Base-by-base conservation (phyloP, 2,329 filamentous ascomycete genomes). In the Penicillium polonicum region DNA sequence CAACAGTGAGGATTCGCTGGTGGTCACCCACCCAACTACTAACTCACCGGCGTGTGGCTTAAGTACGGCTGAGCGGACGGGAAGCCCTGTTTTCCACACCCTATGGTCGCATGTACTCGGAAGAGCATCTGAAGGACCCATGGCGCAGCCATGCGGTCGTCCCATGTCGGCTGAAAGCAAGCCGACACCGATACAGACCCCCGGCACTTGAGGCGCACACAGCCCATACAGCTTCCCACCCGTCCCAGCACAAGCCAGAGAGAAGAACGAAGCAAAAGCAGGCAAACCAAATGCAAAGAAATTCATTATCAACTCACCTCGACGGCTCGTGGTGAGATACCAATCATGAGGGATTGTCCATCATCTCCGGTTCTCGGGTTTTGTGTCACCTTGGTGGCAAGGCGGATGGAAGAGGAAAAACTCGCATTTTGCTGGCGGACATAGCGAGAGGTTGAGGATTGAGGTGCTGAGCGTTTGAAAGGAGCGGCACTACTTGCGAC, bases 301-400 rank as follows among this genome's bases (percentile, higher is more conserved):
- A 49, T 35, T 5, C n/a, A 53, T 46, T 44, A 50, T 63, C 10
- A 59, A 71, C 80, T 49, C 82, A 92, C 90, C 77, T 89, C 85
- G 42, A 89, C 88, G 41, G 93, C 93, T 48, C 92, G 85, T 2
- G 90, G 83, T 0, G 92, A 95, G 60, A 97, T 96, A 53, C 88
- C 88, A 25, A 99, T 82, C 66, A 80, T 79, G 87, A 96, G 91
- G 21, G 88, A 84, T n/a, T 91, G 88, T 27, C 93, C 93, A 55
- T 92, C 86, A 33, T 95, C 90, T 72, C 94, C 90, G 55, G 82
- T 83, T 65, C 88, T 86, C 0, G 91, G 90, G 71, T 97, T 96
- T 57, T 75, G 71, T 43, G 72, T 61, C 17, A 80, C 75, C 55
- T 82, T 79, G 17, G 76, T 77, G 50, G 75, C 77, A 44, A 60